Evolutionary conservation across 768 basidiomycete species (phyloP), one percentile per base, ranked within the genome.

Genomic region (Hygrophoropsis aurantiaca): DNA sequence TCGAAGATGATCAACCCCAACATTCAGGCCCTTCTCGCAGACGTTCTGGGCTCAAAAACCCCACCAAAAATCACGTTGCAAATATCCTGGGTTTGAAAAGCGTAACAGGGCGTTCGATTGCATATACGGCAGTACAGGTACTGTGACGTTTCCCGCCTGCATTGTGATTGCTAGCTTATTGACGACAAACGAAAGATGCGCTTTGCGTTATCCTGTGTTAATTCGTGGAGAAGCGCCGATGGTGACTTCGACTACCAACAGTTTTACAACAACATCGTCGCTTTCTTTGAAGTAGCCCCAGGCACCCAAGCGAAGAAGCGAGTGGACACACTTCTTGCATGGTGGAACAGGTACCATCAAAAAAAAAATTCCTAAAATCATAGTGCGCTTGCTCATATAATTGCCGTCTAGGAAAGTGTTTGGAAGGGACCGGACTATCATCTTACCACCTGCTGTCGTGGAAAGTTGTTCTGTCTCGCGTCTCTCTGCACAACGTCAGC

Each of bases 231-330:
- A 1, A 34, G 44, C 13, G 21, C 32, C 18, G 49, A 58, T 30
- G 53, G 54, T n/a, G 15, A 33, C 18, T 59, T 61, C 37, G 52
- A 52, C 42, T 64, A 55, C 41, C 33, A 46, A 5, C 43, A 21
- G 3, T 42, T 63, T 30, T 65, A 61, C 49, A 57, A 59, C 40
- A 57, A 55, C 25, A 41, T 63, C 39, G 48, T 63, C 27, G 60
- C 58, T 39, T 63, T 45, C 48, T 59, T 63, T 38, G 60, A 65
- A 42, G 57, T 52, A 16, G 32, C 48, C 11, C 45, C 50, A 15
- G 46, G 50, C 20, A 37, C 44, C 1, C 10, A 33, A 24, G 39
- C 46, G 16, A 11, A 52, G 30, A 16, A 13, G 4, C 21, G 21
- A 10, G 25, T 42, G 20, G 26, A 42, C 11, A 19, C 21, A 24